Base-by-base conservation (phyloP, 257 asterid species). In the Solanum arcanum region DNA sequence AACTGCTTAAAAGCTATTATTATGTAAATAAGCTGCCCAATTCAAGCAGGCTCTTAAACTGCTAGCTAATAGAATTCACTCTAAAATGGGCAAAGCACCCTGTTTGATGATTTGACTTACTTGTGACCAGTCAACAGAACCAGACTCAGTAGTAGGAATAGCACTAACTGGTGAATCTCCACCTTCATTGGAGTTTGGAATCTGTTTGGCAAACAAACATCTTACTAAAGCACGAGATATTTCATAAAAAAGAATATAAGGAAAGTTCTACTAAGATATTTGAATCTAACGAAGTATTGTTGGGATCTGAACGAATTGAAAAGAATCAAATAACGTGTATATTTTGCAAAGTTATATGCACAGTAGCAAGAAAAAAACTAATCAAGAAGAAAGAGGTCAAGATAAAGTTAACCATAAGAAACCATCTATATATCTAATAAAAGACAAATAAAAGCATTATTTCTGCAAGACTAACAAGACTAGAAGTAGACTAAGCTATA, bases 101-200 rank as follows among this genome's bases (percentile, higher is more conserved):
- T 49, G 27, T 25, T 11, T 52, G 46, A 11, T 41, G 62, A 85
- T 73, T 85, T 68, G 86, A 70, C 91, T 90, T 90, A 93, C 99
- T 89, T 96, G 95, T 23, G 99, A 97, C 99, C 99, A 97, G 89
- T 97, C 98, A 85, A 97, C 89, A 89, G 88, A 93, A 87, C 98
- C 98, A 83, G 90, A 92, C 90, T 92, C 91, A 14, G 95, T 96
- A 83, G 88, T 88, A 62, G 99, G 99, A 89, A 97, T 97, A 88
- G 92, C 90, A 84, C 88, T 90, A 88, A 93, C 95, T 25, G 98
- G 94, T 90, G 99, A 92, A 87, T 91, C 88, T 75, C 92, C 73
- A 64, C 90, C 81, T 88, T 96, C 98, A 78, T 88, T 84, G 70
- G 98, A 90, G 90, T 85, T 95, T 27, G 99, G 99, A 88, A 97